A percentile compares a stretch with the other conserved stretches of the same genome.
phyloP scores from a whole-genome alignment of 2,329 filamentous ascomycete genomes.

The Penicillium nordicum region DNA sequence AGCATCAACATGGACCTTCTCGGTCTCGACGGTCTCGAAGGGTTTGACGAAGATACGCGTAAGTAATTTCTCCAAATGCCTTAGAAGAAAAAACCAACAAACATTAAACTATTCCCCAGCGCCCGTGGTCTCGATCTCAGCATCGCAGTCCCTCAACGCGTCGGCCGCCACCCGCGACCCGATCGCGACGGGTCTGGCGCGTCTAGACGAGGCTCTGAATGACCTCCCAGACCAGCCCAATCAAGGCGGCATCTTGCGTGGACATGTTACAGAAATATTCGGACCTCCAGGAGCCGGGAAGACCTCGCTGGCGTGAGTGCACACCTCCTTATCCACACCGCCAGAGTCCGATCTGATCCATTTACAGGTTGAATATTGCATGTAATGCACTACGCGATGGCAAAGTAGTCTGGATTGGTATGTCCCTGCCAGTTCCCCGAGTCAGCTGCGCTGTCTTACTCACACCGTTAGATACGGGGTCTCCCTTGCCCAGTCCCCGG shows the following conservation, averaged over 20 bases:
- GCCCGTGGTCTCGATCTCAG: constrained; percentile 34
- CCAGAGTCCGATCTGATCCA: constrained; percentile 13
- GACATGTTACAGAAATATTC: constrained; percentile 82
- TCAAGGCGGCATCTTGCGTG: constrained; percentile 61
- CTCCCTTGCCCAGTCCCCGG: constrained; percentile 48
- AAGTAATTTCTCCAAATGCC: constrained; percentile 7
- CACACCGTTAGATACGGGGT: constrained; percentile 45
- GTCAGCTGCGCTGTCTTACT: neutral
- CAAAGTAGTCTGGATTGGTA: constrained; percentile 79
- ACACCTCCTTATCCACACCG: neutral
- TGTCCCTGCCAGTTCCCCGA: constrained; percentile 31
- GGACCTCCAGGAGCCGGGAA: constrained; percentile 84
- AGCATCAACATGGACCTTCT: constrained; percentile 31
- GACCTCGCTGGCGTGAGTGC: constrained; percentile 71
- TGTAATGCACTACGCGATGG: constrained; percentile 59
- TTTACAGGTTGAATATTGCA: constrained; percentile 65
- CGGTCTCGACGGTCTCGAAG: constrained; percentile 23
- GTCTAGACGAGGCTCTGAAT: constrained; percentile 44
- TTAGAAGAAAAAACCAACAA: neutral
- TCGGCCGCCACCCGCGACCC: constrained; percentile 20
- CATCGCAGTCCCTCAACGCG: constrained; percentile 37
- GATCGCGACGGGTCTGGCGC: constrained; percentile 45
- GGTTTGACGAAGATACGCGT: constrained; percentile 27
- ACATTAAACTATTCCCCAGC: constrained; percentile 18
- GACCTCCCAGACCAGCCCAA: constrained; percentile 7